Conservation (phyloP, 2,329 filamentous ascomycete genomes). For the Cladosporium sp. region DNA sequence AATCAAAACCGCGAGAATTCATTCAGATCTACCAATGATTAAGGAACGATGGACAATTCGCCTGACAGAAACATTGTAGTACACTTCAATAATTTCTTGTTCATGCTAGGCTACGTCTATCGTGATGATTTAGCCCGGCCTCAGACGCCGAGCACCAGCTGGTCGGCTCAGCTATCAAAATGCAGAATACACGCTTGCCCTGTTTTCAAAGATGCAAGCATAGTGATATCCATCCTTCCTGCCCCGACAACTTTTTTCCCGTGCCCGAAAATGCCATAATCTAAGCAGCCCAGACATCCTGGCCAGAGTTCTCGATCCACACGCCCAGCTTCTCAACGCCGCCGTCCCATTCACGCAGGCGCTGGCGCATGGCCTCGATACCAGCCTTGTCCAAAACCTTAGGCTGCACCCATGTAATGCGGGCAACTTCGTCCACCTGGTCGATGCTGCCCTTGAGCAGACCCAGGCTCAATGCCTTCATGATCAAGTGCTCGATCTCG, state of each 20-base stretch:
- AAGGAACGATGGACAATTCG: too few relatives aligned
- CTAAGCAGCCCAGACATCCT: conserved; percentile 90
- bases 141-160: neutral
- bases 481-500: conserved; percentile 96
- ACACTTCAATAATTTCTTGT: neutral
- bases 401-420: conserved; percentile 98
- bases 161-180: too few relatives aligned
- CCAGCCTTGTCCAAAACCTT: conserved; percentile 96
- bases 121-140: conserved; percentile 1
- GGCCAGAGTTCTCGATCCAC: conserved; percentile 91
- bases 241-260: neutral
- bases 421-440: conserved; percentile 88
- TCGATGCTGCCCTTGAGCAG: conserved; percentile 89
- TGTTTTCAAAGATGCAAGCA: too few relatives aligned
- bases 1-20: too few relatives aligned
- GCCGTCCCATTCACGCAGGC: conserved; percentile 89
- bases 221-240: neutral
- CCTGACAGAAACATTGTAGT: too few relatives aligned
- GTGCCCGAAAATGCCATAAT: neutral
- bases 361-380: conserved; percentile 84
- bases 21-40: too few relatives aligned
- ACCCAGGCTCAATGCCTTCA: conserved; percentile 96
- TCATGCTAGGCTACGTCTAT: conserved; percentile 12
- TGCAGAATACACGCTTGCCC: too few relatives aligned
- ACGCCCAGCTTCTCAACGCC: conserved; percentile 94